Conservation (phyloP, 345 rosid species). For the Camelina sativa region DNA sequence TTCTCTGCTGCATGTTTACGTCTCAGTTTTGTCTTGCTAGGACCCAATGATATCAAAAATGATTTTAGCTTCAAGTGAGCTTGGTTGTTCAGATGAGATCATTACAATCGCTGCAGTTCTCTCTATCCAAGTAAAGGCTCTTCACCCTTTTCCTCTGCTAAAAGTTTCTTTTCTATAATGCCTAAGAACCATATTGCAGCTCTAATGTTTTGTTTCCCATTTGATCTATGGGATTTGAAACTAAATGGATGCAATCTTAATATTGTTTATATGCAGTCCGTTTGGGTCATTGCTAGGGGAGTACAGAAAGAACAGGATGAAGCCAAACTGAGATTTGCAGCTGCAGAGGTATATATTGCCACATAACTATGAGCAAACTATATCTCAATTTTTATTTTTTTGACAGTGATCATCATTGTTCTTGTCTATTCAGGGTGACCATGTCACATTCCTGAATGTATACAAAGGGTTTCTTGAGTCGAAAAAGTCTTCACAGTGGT, state of each 20-base stretch:
- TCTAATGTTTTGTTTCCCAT: neutral
- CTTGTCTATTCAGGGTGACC: constrained; percentile 76
- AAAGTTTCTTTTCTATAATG: neutral
- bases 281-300: constrained; percentile 86
- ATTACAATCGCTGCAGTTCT: constrained; percentile 86
- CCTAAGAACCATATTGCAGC: constrained; percentile 3
- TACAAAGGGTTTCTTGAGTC: constrained; percentile 93
- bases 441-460: constrained; percentile 84
- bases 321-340: constrained; percentile 94
- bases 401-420: constrained; percentile 15
- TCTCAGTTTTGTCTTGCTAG: constrained; percentile 47
- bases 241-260: constrained; percentile 11
- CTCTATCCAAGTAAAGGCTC: constrained; percentile 72
- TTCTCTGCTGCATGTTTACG: constrained; percentile 11
- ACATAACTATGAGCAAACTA: constrained; percentile 11
- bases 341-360: constrained; percentile 73
- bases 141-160: constrained; percentile 1
- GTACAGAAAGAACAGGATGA: constrained; percentile 86
- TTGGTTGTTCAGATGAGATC: constrained; percentile 89
- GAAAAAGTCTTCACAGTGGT: constrained; percentile 84
- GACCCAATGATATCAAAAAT: constrained; percentile 94
- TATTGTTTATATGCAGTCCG: constrained; percentile 58
- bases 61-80: constrained; percentile 88
- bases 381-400: neutral
- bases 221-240: neutral